A percentile compares a stretch with the other conserved stretches of the same genome.
phyloP scores from a whole-genome alignment of 2,329 filamentous ascomycete species.

The Scedosporium apiospermum region DNA sequence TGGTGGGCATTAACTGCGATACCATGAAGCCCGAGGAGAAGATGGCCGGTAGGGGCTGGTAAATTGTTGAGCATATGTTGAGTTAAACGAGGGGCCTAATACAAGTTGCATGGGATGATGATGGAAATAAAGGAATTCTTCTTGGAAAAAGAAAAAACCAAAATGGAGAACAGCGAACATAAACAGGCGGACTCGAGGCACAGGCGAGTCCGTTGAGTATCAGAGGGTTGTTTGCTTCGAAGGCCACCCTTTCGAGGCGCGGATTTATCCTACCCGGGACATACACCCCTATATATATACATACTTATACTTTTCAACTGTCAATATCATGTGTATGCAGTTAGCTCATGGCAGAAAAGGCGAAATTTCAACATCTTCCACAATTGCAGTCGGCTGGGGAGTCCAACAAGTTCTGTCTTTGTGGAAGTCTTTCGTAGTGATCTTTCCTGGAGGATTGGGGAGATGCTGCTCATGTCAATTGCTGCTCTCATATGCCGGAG shows the following conservation, averaged over 20 bases:
- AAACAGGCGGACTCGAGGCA: background rate
- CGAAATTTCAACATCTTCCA: constrained; percentile 1
- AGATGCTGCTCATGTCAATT: no score
- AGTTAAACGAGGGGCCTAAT: background rate
- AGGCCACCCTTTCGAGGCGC: background rate
- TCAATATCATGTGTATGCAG: background rate
- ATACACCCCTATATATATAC: background rate
- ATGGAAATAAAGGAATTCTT: background rate
- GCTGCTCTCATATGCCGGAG: no score
- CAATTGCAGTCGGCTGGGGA: background rate
- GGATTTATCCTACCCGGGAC: no score
- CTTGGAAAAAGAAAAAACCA: background rate
- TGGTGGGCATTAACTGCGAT: constrained; percentile 88
- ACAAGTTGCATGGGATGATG: background rate
- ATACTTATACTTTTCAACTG: background rate
- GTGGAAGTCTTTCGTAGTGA: no score
- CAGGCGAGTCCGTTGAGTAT: background rate
- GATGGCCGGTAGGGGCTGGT: constrained; percentile 82
- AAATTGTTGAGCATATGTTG: constrained; percentile 15
- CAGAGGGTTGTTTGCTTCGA: background rate
- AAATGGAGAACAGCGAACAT: background rate
- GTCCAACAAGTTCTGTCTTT: no score
- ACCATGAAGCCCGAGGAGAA: constrained; percentile 71
- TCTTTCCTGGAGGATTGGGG: no score
- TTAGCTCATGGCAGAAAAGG: background rate